These are phyloP conservation scores for Acanthamoeba healyi DNA, from an alignment of 208 protist genomes.

Conservation along the genomic window DNA sequence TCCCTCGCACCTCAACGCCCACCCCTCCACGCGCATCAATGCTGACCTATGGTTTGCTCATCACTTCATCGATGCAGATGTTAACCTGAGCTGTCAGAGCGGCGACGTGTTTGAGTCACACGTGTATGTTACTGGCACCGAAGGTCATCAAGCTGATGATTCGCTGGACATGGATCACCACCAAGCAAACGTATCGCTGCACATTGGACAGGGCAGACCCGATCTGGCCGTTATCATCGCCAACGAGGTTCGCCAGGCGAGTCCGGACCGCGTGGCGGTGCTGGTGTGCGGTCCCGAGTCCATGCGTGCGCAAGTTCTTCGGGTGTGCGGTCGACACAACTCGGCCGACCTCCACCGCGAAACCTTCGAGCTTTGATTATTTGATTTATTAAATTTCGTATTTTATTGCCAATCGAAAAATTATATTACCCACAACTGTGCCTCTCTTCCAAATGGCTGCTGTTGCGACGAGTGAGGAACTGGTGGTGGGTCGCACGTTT, in stretches of 20 bases:
- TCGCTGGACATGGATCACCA: background rate
- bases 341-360: background rate
- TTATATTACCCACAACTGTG: background rate
- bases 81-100: background rate
- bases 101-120: background rate
- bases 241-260: background rate
- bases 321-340: background rate
- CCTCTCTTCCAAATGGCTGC: too few relatives aligned
- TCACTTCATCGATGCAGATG: background rate
- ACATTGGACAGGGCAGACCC: background rate
- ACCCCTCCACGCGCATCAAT: background rate
- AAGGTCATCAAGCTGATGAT: background rate
- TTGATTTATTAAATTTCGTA: background rate
- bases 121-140: background rate
- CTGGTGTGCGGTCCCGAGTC: background rate
- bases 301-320: background rate
- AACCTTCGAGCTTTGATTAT: background rate
- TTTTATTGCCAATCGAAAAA: background rate
- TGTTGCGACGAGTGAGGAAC: too few relatives aligned
- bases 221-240: background rate
- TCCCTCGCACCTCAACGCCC: background rate
- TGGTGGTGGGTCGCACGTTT: constrained; percentile 23
- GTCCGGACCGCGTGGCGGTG: background rate
- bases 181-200: background rate
- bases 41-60: background rate